phyloP scores from a whole-genome alignment of 495 filamentous ascomycete genomes.

The Beverwykella pulmonaria region DNA sequence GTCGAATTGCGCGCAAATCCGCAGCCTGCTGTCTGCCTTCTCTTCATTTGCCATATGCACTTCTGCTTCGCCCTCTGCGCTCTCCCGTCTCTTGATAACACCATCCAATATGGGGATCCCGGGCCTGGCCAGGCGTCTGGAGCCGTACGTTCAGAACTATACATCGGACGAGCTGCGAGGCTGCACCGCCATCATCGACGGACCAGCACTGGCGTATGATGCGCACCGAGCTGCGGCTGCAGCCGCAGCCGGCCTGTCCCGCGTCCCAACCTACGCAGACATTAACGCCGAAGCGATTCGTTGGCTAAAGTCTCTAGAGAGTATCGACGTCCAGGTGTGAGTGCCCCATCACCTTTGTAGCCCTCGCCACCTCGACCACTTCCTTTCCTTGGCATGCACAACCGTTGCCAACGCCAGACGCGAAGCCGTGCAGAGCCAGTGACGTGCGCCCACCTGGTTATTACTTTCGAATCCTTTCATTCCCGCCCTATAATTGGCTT shows the following conservation, averaged over 20 bases:
- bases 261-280: constrained; percentile 23
- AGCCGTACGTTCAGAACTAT: constrained; percentile 29
- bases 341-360: constrained; percentile 8
- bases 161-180: constrained; percentile 10
- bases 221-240: constrained; percentile 6
- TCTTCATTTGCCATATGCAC: not conserved
- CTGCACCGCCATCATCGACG: constrained; percentile 26
- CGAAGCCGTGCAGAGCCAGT: constrained; percentile 1
- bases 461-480: not conserved
- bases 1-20: constrained; percentile 17
- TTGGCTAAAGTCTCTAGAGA: constrained; percentile 26
- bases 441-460: constrained; percentile 17
- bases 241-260: not conserved
- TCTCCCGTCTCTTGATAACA: not conserved
- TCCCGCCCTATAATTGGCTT: constrained; percentile 13
- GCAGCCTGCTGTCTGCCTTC: not conserved
- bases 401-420: constrained; percentile 1
- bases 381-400: constrained; percentile 15
- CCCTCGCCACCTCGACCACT: not conserved
- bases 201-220: constrained; percentile 36
- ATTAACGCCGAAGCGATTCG: constrained; percentile 25
- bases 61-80: not conserved
- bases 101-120: constrained; percentile 31
- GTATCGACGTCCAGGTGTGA: constrained; percentile 28
- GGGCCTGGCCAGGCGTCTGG: constrained; percentile 13